Conservation (phyloP, 805 yeast genomes). For the Cyberlindnera mycetangii region DNA sequence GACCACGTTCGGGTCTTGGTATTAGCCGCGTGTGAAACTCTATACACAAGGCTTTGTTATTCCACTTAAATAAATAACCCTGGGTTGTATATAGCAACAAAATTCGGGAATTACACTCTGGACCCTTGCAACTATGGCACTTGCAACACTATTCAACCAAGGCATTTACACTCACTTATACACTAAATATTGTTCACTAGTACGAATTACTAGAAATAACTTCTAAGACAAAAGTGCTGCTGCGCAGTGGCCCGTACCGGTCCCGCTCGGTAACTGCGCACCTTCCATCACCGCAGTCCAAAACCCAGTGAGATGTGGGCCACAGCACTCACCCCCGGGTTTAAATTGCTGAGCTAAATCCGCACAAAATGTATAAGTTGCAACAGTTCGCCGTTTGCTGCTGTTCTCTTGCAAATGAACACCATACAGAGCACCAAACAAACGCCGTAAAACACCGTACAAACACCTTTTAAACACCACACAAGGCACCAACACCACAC, state of each 20-base stretch:
- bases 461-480: neutral
- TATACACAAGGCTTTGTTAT: neutral
- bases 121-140: no score
- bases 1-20: neutral
- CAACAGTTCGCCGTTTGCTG: neutral
- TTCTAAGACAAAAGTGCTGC: no score
- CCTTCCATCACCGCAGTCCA: slow-evolving; percentile 14
- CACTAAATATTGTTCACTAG: no score
- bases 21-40: neutral
- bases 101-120: no score
- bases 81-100: no score
- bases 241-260: neutral
- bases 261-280: neutral
- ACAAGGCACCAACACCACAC: neutral
- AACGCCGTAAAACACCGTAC: neutral
- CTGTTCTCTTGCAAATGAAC: neutral
- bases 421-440: neutral
- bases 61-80: no score
- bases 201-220: no score
- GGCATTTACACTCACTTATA: no score
- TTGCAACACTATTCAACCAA: no score
- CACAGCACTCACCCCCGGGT: neutral
- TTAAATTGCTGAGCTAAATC: neutral
- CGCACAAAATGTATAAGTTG: neutral
- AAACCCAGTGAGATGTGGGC: slow-evolving; percentile 13